Evolutionary conservation across 352 stramenopile species (phyloP).

Genomic region (Blastocystis sp.): DNA sequence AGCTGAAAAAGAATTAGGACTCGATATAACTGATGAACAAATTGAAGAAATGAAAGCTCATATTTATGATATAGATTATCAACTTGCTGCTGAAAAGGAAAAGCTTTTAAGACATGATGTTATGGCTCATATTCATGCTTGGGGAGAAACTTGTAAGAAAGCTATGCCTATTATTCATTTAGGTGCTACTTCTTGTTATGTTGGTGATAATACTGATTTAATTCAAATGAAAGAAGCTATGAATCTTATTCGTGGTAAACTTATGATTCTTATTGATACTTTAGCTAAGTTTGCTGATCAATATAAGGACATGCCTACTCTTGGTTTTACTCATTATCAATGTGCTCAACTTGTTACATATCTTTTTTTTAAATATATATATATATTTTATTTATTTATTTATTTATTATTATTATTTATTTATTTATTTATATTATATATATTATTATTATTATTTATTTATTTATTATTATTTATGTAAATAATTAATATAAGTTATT

Average conservation of each 20-base stretch:
- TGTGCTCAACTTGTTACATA: slow-evolving; percentile 91
- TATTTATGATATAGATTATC: slow-evolving; percentile 88
- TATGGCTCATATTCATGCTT: slow-evolving; percentile 95
- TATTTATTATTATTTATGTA: no score
- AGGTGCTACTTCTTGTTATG: slow-evolving; percentile 87
- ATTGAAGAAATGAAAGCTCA: slow-evolving; percentile 78
- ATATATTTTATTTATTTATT: no score
- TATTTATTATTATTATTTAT: no score
- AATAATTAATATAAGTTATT: no score
- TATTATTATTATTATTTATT: no score
- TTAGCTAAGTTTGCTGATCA: slow-evolving; percentile 75
- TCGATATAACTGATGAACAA: slow-evolving; percentile 88
- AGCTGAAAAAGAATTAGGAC: slow-evolving; percentile 81
- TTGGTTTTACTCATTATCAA: slow-evolving; percentile 97
- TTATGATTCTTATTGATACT: slow-evolving; percentile 80
- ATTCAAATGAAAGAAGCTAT: slow-evolving; percentile 86
- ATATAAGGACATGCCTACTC: slow-evolving; percentile 82
- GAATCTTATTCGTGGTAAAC: slow-evolving; percentile 77
- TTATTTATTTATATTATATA: no score
- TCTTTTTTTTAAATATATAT: no score
- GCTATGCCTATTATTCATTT: slow-evolving; percentile 97
- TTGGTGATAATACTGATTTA: slow-evolving; percentile 95
- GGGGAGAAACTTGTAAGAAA: slow-evolving; percentile 74
- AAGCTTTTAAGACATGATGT: slow-evolving; percentile 94
- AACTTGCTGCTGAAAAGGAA: slow-evolving; percentile 84